Percentiles rank a stretch among this genome's conserved stretches.
Conservation (phyloP, 257 asterid species). For the Nicotiana tomentosiformis region DNA sequence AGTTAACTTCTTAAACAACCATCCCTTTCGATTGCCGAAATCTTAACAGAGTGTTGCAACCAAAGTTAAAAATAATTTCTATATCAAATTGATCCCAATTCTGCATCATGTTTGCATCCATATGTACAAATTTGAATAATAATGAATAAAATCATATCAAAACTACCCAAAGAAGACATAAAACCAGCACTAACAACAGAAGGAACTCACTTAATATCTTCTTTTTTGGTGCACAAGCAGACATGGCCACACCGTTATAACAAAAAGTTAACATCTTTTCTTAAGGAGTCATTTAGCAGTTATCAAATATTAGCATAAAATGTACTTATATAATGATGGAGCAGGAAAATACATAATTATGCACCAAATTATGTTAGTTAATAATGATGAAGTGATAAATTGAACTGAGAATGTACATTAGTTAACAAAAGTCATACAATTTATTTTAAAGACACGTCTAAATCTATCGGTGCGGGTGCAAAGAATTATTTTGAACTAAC, state of each 20-base stretch:
- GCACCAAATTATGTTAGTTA: neutral
- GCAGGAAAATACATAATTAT: neutral
- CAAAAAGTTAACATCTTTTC: neutral
- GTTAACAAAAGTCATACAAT: too few relatives aligned
- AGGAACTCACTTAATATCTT: neutral
- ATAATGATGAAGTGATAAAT: neutral
- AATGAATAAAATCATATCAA: neutral
- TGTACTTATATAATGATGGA: neutral
- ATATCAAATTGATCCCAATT: neutral
- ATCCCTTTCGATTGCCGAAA: neutral
- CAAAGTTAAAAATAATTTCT: neutral
- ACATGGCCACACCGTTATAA: neutral
- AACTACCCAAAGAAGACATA: neutral
- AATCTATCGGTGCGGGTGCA: neutral
- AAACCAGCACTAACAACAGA: neutral
- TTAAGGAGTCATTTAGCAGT: neutral
- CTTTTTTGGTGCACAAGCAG: neutral
- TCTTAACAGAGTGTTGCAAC: neutral
- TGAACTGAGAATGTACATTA: neutral
- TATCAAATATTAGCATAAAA: neutral
- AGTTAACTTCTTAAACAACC: neutral
- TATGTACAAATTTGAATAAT: neutral
- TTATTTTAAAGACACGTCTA: neutral
- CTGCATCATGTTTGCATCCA: neutral
- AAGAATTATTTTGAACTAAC: slow-evolving; percentile 26